phyloP scores from a whole-genome alignment of 2,329 filamentous ascomycete genomes.

The Aspergillus sp. region DNA sequence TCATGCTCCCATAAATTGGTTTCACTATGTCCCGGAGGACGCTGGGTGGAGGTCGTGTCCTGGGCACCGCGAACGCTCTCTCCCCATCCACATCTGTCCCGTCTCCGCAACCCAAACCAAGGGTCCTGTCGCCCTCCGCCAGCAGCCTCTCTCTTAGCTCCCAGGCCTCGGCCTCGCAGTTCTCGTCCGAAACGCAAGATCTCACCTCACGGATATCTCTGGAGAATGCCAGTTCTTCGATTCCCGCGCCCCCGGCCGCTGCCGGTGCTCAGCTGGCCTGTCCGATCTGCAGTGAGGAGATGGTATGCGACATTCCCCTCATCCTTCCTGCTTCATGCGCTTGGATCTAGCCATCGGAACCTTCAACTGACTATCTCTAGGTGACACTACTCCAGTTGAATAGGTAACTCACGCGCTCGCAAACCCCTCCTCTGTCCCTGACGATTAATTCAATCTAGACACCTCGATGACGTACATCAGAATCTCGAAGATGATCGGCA shows the following conservation, averaged over 20 bases:
- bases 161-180: slow-evolving; percentile 68
- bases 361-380: slow-evolving; percentile 45
- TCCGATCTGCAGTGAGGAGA: slow-evolving; percentile 98
- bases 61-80: slow-evolving; percentile 82
- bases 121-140: slow-evolving; percentile 60
- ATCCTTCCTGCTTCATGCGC: background rate
- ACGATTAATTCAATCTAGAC: slow-evolving; percentile 47
- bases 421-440: background rate
- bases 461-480: slow-evolving; percentile 85
- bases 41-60: slow-evolving; percentile 86
- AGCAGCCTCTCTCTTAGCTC: slow-evolving; percentile 80
- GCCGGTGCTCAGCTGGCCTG: slow-evolving; percentile 73
- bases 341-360: background rate
- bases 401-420: slow-evolving; percentile 49
- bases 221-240: slow-evolving; percentile 55
- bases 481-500: slow-evolving; percentile 86
- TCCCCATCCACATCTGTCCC: slow-evolving; percentile 53
- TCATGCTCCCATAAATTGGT: slow-evolving; percentile 38
- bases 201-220: slow-evolving; percentile 78
- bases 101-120: slow-evolving; percentile 41
- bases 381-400: slow-evolving; percentile 92
- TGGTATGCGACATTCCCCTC: slow-evolving; percentile 59
- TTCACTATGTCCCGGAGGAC: slow-evolving; percentile 74
- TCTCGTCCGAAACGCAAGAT: slow-evolving; percentile 73
- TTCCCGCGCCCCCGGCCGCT: slow-evolving; percentile 51